A percentile compares a stretch with the other conserved stretches of the same genome.
Conservation (phyloP, 2,329 filamentous ascomycete species). For the Colletotrichum tropicale region DNA sequence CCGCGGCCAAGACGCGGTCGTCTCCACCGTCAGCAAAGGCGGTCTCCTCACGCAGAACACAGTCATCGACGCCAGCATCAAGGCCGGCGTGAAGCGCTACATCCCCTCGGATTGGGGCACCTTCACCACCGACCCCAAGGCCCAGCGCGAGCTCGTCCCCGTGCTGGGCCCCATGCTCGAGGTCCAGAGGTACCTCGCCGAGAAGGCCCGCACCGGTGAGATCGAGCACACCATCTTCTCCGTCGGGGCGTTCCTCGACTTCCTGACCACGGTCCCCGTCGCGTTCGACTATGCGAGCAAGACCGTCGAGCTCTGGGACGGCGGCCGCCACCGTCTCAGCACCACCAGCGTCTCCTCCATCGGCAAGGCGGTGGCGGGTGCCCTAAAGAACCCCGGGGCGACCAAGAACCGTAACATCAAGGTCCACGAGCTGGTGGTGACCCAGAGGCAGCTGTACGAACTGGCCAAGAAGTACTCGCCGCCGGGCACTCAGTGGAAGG, state of each 20-base stretch:
- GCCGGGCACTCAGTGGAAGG: conserved; percentile 3
- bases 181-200: conserved; percentile 42
- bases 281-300: conserved; percentile 1
- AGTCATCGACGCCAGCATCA: conserved; percentile 62
- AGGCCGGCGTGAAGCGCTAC: conserved; percentile 65
- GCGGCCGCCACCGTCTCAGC: conserved; percentile 50
- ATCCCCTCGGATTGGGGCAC: conserved; percentile 62
- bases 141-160: conserved; percentile 42
- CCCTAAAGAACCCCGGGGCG: conserved; percentile 47
- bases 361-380: conserved; percentile 49
- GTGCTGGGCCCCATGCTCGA: conserved; percentile 56
- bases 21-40: conserved; percentile 50
- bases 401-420: conserved; percentile 60
- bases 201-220: conserved; percentile 40
- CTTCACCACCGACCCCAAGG: conserved; percentile 25
- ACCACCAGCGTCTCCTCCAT: conserved; percentile 50
- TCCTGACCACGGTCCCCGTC: conserved; percentile 39
- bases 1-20: conserved; percentile 61
- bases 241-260: conserved; percentile 64
- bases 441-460: conserved; percentile 54
- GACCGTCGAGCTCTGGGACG: conserved; percentile 50
- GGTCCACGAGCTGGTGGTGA: conserved; percentile 52
- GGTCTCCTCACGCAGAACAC: conserved; percentile 44
- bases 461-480: conserved; percentile 24
- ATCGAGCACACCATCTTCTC: conserved; percentile 61